Base-by-base conservation (phyloP, 2,329 filamentous ascomycete species). In the Claviceps pusilla region DNA sequence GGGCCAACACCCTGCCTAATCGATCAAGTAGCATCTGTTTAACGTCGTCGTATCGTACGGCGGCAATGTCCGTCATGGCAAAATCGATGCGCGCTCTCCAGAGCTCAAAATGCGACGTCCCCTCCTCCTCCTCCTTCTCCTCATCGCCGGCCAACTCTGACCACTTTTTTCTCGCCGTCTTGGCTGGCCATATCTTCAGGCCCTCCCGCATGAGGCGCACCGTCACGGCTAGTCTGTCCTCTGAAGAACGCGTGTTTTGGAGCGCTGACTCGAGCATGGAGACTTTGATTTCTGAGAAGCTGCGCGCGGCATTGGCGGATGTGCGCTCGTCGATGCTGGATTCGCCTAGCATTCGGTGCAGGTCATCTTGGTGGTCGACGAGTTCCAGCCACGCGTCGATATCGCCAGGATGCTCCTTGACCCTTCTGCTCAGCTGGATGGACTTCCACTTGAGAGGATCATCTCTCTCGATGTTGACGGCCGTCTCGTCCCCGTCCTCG, bases 221-320 rank as follows among this genome's bases (percentile, higher is more conserved):
- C 7, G 89, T 66, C 1, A 96, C 73, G 9, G 69, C 70, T 56
- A 86, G 78, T 16, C 78, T 76, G 46, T 76, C 75, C 41, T 70
- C 61, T 0, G 71, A 68, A 0, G 66, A 65, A 3, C 60, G 59
- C 6, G 79, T 73, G 48, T 84, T 78, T 11, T 73, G 70, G 7
- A 95, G 66, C 0, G 90, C 90, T 57, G 88, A 83, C 59, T 91
- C 82, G 57, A 90, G 87, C 57, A 95, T 80, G 2, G 84, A 82
- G 2, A 95, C 71, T 59, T 88, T 91, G 54, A 95, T 81, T 58
- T 93, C 85, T 3, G 88, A 83, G 54, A 87, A 79, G 57, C 84
- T 84, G 57, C 76, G 77, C 51, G 73, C 71, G 62, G 93, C 86
- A 3, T 82, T 79, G 33, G 73, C 71, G 0, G 80, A 82, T 35